Base-by-base conservation (phyloP, 164 flowering plant genomes). In the Magnolia changhungtana region DNA sequence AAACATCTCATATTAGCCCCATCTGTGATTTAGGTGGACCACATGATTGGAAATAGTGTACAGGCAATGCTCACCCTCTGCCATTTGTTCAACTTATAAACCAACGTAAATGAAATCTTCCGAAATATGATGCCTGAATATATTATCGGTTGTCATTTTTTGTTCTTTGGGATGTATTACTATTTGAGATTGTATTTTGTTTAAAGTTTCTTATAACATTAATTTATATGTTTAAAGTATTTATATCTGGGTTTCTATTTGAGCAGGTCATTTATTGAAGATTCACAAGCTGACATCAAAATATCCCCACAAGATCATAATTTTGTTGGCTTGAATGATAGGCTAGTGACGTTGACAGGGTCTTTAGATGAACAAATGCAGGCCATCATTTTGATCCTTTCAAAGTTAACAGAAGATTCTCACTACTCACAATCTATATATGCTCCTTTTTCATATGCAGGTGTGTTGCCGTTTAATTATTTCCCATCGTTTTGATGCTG, bases 201-300 rank as follows among this genome's bases (percentile, higher is more conserved):
- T 37, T 37, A 37, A 37, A 37, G 7, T 37, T 37, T 37, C 45
- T 37, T 37, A 37, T 37, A 37, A 4, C 45, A 37, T 37, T 37
- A 37, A 37, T 37, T 37, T 37, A 0, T 37, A 37, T 3, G 13
- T 55, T 55, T 55, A 2, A 16, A 55, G 61, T 55, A 16, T 9
- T 55, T 13, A 55, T 16, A 55, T 55, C 61, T 66, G 37, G 16
- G 10, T 68, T 19, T 79, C 67, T 37, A n/a, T 66, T 73, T 82
- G 79, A 78, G 72, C 93, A 96, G 99, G 89, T 89, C 98, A 67
- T 90, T 96, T 80, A 93, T 94, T 77, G 99, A 96, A 82, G 97
- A 91, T 0, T 93, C 99, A 49, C 89, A 85, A 73, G 98, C 99
- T 78, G 88, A 89, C 76, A 96, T 96, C 75, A 96, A 93, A 81